Evolutionary conservation across 1,284 basidiomycete species (phyloP).

Genomic region (Apiotrichum mycotoxinovorans): DNA sequence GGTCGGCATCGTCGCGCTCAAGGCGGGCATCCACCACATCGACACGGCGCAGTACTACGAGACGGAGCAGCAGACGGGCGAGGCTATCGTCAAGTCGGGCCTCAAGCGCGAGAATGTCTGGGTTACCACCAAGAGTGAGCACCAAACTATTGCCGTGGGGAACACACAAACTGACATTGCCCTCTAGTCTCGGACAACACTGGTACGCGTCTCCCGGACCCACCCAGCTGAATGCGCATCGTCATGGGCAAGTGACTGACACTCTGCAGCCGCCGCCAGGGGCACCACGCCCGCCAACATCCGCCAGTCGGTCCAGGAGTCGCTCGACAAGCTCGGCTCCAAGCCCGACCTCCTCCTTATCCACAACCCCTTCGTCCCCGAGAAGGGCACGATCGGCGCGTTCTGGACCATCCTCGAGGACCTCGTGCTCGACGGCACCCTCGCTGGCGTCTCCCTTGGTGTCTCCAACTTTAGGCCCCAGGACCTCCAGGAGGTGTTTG

Average conservation of each 20-base stretch:
- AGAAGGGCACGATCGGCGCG: slow-evolving; percentile 25
- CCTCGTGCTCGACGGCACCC: slow-evolving; percentile 54
- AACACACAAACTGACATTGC: background rate
- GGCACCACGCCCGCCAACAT: slow-evolving; percentile 21
- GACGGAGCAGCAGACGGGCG: slow-evolving; percentile 50
- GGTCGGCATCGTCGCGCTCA: slow-evolving; percentile 29
- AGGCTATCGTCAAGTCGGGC: slow-evolving; percentile 49
- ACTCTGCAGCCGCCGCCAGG: background rate
- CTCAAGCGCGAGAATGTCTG: slow-evolving; percentile 52
- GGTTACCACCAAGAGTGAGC: slow-evolving; percentile 55
- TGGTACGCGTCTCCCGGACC: background rate
- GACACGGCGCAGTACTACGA: slow-evolving; percentile 46
- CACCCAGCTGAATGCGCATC: background rate
- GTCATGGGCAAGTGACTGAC: background rate
- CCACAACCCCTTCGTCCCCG: slow-evolving; percentile 34
- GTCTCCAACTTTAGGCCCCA: slow-evolving; percentile 45
- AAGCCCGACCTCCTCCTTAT: slow-evolving; percentile 39
- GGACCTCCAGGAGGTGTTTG: slow-evolving; percentile 39
- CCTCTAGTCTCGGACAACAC: background rate
- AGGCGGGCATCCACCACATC: slow-evolving; percentile 43
- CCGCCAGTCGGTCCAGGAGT: slow-evolving; percentile 23
- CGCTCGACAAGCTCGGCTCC: slow-evolving; percentile 25
- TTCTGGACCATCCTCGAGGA: slow-evolving; percentile 42
- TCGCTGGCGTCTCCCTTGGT: slow-evolving; percentile 55
- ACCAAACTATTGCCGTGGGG: background rate